Evolutionary conservation across 495 filamentous ascomycete genomes (phyloP), one percentile per base, ranked within the genome.

Genomic region (Penicillium herquei): DNA sequence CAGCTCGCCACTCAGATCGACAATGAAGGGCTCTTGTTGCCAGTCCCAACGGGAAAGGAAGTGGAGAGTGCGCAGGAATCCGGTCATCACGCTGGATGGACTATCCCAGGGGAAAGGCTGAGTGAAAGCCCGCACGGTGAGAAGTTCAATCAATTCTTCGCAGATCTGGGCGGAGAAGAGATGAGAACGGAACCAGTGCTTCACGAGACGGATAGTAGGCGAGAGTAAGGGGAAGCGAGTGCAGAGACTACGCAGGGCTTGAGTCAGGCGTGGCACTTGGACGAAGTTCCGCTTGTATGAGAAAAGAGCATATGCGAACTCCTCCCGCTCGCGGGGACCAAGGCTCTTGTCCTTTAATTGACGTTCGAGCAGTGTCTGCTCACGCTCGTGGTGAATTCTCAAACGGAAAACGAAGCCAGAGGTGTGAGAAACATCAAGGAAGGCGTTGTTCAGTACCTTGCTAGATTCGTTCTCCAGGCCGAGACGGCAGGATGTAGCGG

Each of bases 31-130:
- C 26, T 90, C 86, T 30, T 79, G 72, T 17, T 89, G 84, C 94
- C 94, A 98, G 62, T 98, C 91, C 92, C 94, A 98, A 18, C 82
- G 79, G 1, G 91, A 81, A 10, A 98, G 70, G 58, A 90, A 87
- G 7, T 84, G 63, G 8, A 98, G 74, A 6, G 91, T 88, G 39
- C 92, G 82, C 16, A 92, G 68, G 62, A 98, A 96, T 4, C 88
- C 94, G 14, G 86, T 86, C 75, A 82, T 87, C n/a, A 86, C 77
- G 64, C 84, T 91, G 0, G 87, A 88, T 3, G 94, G 94, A 2
- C 81, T 70, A 14, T 83, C 73, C 87, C 90, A 97, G 0, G 93
- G 91, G 55, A 90, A 85, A 0, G 90, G 88, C 34, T 86, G 82
- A n/a, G 92, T 72, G 68, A 97, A 98, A 34, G 81, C 79, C 37